phyloP scores from a whole-genome alignment of 371 early-diverging fungal genomes.

The Apophysomyces trapeziformis region DNA sequence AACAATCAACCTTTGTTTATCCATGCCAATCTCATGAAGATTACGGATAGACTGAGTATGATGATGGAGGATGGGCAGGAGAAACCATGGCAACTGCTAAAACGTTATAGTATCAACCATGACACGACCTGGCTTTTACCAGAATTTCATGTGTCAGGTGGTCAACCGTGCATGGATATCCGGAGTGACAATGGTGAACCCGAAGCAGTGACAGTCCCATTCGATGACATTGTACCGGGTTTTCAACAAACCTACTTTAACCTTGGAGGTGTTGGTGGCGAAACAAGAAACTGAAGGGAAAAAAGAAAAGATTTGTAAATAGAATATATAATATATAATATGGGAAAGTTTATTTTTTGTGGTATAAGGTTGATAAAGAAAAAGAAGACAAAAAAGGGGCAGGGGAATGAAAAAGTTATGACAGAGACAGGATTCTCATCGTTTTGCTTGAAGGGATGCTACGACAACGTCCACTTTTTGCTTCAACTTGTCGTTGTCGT shows the following conservation, averaged over 20 bases:
- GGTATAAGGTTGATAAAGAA: slow-evolving; percentile 11
- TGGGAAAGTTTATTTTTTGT: slow-evolving; percentile 11
- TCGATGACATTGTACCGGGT: slow-evolving; percentile 32
- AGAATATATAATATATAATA: background rate
- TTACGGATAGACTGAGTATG: slow-evolving; percentile 36
- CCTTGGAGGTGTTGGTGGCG: slow-evolving; percentile 50
- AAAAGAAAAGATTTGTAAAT: background rate
- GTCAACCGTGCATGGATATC: slow-evolving; percentile 52
- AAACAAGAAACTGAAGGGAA: slow-evolving; percentile 23
- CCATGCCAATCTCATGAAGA: slow-evolving; percentile 49
- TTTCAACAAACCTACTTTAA: slow-evolving; percentile 42
- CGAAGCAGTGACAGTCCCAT: slow-evolving; percentile 27
- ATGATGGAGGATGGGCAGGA: slow-evolving; percentile 24
- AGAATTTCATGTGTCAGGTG: slow-evolving; percentile 35
- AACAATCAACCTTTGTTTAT: slow-evolving; percentile 37
- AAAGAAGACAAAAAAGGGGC: background rate
- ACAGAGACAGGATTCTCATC: background rate
- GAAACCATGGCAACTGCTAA: slow-evolving; percentile 41
- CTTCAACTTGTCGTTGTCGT: slow-evolving; percentile 41
- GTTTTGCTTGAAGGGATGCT: background rate
- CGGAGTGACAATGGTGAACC: slow-evolving; percentile 36
- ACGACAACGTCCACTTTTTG: slow-evolving; percentile 39
- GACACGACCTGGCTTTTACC: slow-evolving; percentile 36
- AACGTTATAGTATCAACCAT: slow-evolving; percentile 33
- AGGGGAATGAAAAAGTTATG: background rate